Evolutionary conservation across 106 monocot genomes (phyloP), one percentile per base, ranked within the genome.

Genomic region (Acorus calamus): DNA sequence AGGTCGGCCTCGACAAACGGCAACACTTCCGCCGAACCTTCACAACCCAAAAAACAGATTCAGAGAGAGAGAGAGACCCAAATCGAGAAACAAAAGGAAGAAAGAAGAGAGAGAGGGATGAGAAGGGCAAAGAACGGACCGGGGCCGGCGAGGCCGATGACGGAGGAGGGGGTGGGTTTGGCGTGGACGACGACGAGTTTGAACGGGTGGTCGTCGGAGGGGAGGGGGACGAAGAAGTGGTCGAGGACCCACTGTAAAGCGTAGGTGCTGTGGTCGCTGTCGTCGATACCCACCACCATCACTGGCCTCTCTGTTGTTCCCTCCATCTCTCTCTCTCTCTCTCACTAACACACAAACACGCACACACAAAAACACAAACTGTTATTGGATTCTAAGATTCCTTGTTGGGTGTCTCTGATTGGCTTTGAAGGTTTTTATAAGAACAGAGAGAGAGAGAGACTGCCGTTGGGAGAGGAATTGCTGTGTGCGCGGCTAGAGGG

Each of bases 271-370:
- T 74, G 82, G 46, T 82, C 82, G 76, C 79, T 82, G 47, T 86
- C 86, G 66, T 86, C 86, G 52, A 86, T 65, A 44, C 73, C 86
- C 64, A 86, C 79, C 67, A 82, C 73, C 79, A 86, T 75, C 59
- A 56, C 71, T 70, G 58, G n/a, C 70, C 54, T 62, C 72, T 55
- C 70, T 56, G 12, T 46, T 14, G 4, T 2, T 55, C 55, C 13
- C 54, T 55, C 54, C 12, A 9, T 55, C 54, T 55, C 54, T 55
- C 54, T 55, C 54, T 55, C 54, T n/a, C n/a, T 55, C 54, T 55
- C 54, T 55, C 54, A 2, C 54, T 55, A 2, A 2, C 54, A n/a
- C 54, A n/a, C 54, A n/a, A 2, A n/a, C 54, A n/a, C 54, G 2
- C 54, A n/a, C 54, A n/a, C 54, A n/a, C n/a, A n/a, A n/a, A n/a